Evolutionary conservation across 768 basidiomycete genomes (phyloP), one percentile per base, ranked within the genome.

Genomic region (Boletellus sp.): DNA sequence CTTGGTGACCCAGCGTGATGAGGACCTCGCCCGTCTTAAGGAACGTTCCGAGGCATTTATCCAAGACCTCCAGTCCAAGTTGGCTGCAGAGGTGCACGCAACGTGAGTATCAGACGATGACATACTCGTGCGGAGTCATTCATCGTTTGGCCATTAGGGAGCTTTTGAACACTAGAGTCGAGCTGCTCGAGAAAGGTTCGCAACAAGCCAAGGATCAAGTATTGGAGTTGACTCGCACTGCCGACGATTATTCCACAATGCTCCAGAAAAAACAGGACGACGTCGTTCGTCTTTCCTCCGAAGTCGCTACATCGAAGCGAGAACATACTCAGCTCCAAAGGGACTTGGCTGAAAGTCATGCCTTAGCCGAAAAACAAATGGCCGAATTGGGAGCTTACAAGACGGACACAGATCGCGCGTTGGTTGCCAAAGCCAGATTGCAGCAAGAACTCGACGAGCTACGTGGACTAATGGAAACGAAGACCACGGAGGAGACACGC

Each of bases 361-460:
- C 75, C 42, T 79, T 86, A 54, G 73, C 89, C 42, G 84, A 84
- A 44, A 82, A 78, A 1, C 69, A 91, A 32, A 74, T 77, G 9
- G 75, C 76, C 1, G 84, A 93, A 60, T 70, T 86, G 16, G 74
- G 75, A 5, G 78, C 78, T 6, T 81, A 81, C 60, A 81, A 75
- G 48, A 73, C 76, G 28, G 83, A 81, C 42, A 38, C 68, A 64
- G 65, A 84, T 68, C 71, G 77, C 32, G 68, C 72, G 2, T 63
- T 70, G 10, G 57, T 56, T 5, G 70, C 76, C 3, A 81, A 80
- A 23, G 71, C 71, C 23, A 87, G 84, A 59, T 72, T 95, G 3
- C 84, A 90, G 59, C 78, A 76, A 35, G 94, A 96, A 67, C 73
- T 96, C 11, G 94, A 95, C 59, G 87, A 90, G 53, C 75, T 98